Evolutionary conservation across 495 filamentous ascomycete species (phyloP), one percentile per base, ranked within the genome.

Genomic region (Penicillium silybi): DNA sequence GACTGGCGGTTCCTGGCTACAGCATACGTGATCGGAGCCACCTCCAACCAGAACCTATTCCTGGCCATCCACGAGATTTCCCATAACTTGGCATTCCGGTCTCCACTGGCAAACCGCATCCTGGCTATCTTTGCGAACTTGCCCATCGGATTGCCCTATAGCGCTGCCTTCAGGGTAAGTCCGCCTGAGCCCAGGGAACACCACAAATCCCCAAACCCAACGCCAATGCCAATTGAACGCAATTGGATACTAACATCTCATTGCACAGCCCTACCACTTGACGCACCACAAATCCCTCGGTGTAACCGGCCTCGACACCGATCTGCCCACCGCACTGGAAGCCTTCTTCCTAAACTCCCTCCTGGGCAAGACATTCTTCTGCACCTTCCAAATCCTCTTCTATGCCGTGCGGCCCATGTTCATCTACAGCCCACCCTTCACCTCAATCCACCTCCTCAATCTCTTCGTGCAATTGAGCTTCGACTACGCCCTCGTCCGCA

Each of bases 271-370:
- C 16, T 99, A 99, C 79, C 93, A 99, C 71, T 84, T 99, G 13
- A 99, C 92, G 4, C 95, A 99, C 74, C 95, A 99, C 81, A 99
- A 99, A 72, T 93, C 91, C 41, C 88, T 99, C 50, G 95, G 95
- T 57, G 92, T 99, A 38, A 87, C 93, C 56, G 95, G 95, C 42
- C 83, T 97, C 41, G 95, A 99, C 71, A 95, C 92, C 45, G 95
- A 99, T 60, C 85, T 99, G 3, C 95, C 95, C 9, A 97, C 95
- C 25, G 81, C 87, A 53, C 68, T 95, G 39, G 95, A 99, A 74
- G 95, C 91, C 59, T 68, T 96, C 66, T 86, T 97, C 70, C 86
- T 99, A 55, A 87, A 97, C 78, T 95, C 90, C n/a, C 80, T 99
- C 63, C 81, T 92, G 16, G 95, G 95, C 60, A 99, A 99, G 68